Evolutionary conservation across 2,329 filamentous ascomycete genomes (phyloP).

Genomic region (Aspergillus fumigatiaffinis): DNA sequence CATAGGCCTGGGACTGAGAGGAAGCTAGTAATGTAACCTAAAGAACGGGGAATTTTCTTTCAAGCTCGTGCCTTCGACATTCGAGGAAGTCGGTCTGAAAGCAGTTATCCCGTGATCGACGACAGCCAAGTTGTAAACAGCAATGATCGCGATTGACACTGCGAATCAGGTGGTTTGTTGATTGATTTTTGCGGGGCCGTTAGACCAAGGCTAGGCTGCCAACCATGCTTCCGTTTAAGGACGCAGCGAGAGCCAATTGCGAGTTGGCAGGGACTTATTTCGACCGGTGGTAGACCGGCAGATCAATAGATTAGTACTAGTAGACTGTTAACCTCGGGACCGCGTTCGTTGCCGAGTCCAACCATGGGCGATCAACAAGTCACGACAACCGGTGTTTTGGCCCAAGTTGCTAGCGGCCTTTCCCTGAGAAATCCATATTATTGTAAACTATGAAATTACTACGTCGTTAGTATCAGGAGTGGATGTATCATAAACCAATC

Average conservation of each 20-base stretch:
- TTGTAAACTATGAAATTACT: background rate
- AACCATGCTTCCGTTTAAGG: background rate
- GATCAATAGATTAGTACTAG: background rate
- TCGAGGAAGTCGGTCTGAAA: background rate
- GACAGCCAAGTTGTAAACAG: background rate
- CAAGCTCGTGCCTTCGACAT: background rate
- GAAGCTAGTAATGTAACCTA: background rate
- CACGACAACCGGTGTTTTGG: constrained; percentile 13
- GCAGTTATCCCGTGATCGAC: background rate
- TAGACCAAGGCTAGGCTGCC: background rate
- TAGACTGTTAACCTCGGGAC: constrained; percentile 9
- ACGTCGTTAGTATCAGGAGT: background rate
- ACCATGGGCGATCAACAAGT: constrained; percentile 17
- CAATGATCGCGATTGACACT: background rate
- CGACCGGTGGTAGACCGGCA: constrained; percentile 2
- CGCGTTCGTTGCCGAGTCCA: constrained; percentile 8
- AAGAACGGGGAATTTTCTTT: background rate
- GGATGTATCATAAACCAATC: constrained; percentile 5
- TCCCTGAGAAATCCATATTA: background rate
- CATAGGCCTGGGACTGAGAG: background rate
- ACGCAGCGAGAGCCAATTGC: background rate
- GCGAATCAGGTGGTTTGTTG: background rate
- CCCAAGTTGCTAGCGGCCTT: constrained; percentile 4
- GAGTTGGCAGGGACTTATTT: background rate
- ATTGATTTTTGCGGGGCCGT: background rate